A percentile compares a stretch with the other conserved stretches of the same genome.
These are phyloP conservation scores for Paraphoma sp. DNA, from an alignment of 2,329 filamentous ascomycete genomes.

Conservation along the genomic window DNA sequence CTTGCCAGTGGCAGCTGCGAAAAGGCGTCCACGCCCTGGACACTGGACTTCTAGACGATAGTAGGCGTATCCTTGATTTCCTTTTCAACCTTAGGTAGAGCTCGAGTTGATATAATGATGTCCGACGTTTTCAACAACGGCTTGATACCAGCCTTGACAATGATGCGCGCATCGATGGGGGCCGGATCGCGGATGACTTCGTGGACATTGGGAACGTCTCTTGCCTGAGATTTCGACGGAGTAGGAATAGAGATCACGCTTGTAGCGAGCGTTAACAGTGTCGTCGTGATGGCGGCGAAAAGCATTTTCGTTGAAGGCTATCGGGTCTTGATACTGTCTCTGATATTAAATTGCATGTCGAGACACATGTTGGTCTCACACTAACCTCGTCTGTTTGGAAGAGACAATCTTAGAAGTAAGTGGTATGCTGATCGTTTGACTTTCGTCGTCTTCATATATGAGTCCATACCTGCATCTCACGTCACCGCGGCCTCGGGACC, in stretches of 20 bases:
- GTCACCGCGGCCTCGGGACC: no score
- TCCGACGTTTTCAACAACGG: neutral
- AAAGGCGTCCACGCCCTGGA: no score
- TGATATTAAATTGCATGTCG: neutral
- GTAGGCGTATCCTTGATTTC: neutral
- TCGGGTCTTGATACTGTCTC: neutral
- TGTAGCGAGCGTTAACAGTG: conserved; percentile 13
- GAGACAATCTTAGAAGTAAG: no score
- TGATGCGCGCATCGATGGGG: conserved; percentile 15
- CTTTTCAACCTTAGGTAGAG: neutral
- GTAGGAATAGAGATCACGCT: conserved; percentile 12
- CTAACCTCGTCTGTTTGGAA: no score
- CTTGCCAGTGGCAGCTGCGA: no score
- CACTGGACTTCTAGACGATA: no score
- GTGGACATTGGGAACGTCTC: conserved; percentile 17
- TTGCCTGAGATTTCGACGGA: conserved; percentile 4
- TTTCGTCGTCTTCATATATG: no score
- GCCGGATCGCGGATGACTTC: conserved; percentile 23
- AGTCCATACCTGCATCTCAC: no score
- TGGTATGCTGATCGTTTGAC: no score
- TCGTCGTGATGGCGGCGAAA: conserved; percentile 5
- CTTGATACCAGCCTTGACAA: no score
- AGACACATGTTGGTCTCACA: no score
- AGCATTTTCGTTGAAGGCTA: conserved; percentile 9
- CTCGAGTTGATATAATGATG: neutral